phyloP scores from a whole-genome alignment of 768 basidiomycete species.

The Termitomyces sp. region DNA sequence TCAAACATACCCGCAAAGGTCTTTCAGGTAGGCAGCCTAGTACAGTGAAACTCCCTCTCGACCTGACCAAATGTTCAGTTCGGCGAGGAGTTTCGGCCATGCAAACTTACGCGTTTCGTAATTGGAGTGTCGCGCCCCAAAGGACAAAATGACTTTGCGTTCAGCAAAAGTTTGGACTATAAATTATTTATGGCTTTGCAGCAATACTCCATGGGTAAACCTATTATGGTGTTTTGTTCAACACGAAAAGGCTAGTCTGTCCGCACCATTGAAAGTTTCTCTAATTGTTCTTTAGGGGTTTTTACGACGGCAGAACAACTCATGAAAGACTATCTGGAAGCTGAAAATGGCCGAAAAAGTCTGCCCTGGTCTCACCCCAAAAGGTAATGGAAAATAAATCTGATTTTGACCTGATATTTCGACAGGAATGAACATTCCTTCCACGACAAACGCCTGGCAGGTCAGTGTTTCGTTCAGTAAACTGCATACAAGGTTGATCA shows the following conservation, averaged over 20 bases:
- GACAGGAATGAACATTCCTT: slow-evolving; percentile 55
- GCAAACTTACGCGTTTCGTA: slow-evolving; percentile 70
- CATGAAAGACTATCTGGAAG: slow-evolving; percentile 65
- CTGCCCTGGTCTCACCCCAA: slow-evolving; percentile 70
- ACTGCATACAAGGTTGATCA: not conserved
- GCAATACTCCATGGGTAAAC: slow-evolving; percentile 73
- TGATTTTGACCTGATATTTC: slow-evolving; percentile 3
- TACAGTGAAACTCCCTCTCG: not conserved
- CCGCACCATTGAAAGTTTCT: not conserved
- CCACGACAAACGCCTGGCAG: slow-evolving; percentile 62
- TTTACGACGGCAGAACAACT: slow-evolving; percentile 73
- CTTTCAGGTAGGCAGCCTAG: slow-evolving; percentile 52
- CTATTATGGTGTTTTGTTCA: slow-evolving; percentile 84
- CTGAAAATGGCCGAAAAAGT: slow-evolving; percentile 40
- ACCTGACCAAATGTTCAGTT: slow-evolving; percentile 50
- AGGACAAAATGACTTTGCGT: slow-evolving; percentile 76
- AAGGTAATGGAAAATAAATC: slow-evolving; percentile 33
- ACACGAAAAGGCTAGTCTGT: slow-evolving; percentile 71
- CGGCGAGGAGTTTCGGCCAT: slow-evolving; percentile 89
- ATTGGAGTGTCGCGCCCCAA: slow-evolving; percentile 63
- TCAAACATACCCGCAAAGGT: slow-evolving; percentile 50
- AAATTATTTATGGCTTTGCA: slow-evolving; percentile 73
- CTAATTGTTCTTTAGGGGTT: slow-evolving; percentile 36
- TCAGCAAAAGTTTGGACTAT: slow-evolving; percentile 65
- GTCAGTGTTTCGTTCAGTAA: slow-evolving; percentile 32